Conservation (phyloP, 805 yeast genomes). For the Barnettozyma botsteinii region DNA sequence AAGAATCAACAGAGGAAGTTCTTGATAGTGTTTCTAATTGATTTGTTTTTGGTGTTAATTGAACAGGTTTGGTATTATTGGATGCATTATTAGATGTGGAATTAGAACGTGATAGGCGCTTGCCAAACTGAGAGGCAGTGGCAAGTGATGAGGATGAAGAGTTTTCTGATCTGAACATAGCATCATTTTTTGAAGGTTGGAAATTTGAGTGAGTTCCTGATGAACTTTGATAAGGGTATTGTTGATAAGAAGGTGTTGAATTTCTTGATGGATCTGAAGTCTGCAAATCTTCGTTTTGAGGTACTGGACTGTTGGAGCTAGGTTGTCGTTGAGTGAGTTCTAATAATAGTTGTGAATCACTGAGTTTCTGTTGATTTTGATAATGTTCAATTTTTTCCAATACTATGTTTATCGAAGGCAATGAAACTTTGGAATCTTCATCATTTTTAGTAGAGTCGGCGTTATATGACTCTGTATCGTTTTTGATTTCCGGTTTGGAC, state of each 20-base stretch:
- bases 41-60: constrained; percentile 4
- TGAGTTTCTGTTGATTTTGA: constrained; percentile 24
- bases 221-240: background rate
- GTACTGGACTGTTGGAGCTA: no score
- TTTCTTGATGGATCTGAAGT: constrained; percentile 1
- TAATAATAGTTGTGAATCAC: constrained; percentile 25
- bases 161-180: no score
- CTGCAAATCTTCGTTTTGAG: background rate
- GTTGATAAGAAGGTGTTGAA: constrained; percentile 1
- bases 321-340: constrained; percentile 19
- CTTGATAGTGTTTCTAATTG: constrained; percentile 9
- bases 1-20: constrained; percentile 15
- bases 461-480: background rate
- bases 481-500: background rate
- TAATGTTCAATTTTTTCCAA: constrained; percentile 23
- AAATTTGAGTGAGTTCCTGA: no score
- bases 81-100: background rate
- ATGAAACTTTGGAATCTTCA: constrained; percentile 4
- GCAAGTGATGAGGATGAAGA: background rate
- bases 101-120: background rate
- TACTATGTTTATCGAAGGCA: constrained; percentile 25
- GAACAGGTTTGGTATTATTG: background rate
- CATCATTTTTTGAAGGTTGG: no score
- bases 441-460: background rate
- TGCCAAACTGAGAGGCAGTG: background rate